Evolutionary conservation across 345 rosid genomes (phyloP).

Genomic region (Bruguiera sexangula): DNA sequence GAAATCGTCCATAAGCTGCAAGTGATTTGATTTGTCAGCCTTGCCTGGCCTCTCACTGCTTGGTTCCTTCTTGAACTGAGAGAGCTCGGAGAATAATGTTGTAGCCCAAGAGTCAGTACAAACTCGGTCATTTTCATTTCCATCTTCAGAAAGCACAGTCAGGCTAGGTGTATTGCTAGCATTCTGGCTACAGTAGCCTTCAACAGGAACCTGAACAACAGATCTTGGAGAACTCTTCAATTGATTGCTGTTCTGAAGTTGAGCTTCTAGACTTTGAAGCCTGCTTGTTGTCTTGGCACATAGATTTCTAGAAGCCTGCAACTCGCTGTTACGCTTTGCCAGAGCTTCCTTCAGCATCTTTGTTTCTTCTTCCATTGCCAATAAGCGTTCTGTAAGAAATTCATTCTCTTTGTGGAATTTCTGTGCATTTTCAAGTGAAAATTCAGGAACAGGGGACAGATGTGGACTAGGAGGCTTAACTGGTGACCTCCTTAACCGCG

Average conservation of each 20-base stretch:
- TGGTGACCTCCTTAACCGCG: constrained; percentile 68
- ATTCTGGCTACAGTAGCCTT: constrained; percentile 54
- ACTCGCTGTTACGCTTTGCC: constrained; percentile 83
- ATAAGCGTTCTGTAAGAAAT: constrained; percentile 65
- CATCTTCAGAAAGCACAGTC: constrained; percentile 84
- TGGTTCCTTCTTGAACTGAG: constrained; percentile 55
- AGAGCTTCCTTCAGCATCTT: constrained; percentile 97
- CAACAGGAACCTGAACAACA: constrained; percentile 47
- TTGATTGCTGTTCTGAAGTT: constrained; percentile 36
- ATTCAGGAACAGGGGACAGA: constrained; percentile 52
- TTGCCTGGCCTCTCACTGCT: constrained; percentile 39
- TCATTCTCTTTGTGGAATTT: constrained; percentile 78
- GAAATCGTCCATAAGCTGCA: constrained; percentile 96
- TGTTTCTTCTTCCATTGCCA: constrained; percentile 96
- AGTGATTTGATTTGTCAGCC: constrained; percentile 46
- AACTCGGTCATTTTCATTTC: constrained; percentile 76
- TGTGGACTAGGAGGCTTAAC: constrained; percentile 63
- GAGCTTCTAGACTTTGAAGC: constrained; percentile 77
- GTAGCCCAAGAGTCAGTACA: constrained; percentile 73
- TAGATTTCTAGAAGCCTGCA: constrained; percentile 84
- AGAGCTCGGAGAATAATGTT: constrained; percentile 46
- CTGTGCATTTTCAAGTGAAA: constrained; percentile 59
- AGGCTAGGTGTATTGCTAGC: constrained; percentile 75
- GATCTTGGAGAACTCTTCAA: constrained; percentile 51
- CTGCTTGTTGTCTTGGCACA: constrained; percentile 75